Evolutionary conservation across 2,329 filamentous ascomycete species (phyloP), one percentile per base, ranked within the genome.

Genomic region (Ilyonectria destructans): DNA sequence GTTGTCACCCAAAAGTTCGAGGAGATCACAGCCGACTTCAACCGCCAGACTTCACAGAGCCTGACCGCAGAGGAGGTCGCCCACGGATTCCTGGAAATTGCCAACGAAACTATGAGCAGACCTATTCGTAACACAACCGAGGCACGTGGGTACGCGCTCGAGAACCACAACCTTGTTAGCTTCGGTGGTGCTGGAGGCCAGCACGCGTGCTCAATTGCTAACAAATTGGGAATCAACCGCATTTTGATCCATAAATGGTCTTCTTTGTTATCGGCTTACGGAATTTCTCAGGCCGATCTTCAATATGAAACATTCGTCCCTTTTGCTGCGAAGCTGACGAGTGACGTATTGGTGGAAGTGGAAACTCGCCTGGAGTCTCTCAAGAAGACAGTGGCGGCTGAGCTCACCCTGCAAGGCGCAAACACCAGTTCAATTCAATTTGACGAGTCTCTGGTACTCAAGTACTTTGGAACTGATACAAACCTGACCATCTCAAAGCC

Each of bases 101-200:
- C 92, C 2, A 94, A 94, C 71, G 91, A 93, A 79, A 90, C 91
- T 0, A 94, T 94, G 92, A 91, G 90, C 4, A 85, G 92, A 33
- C 93, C 93, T 0, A 95, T 95, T 68, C 87, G 93, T 52, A 93
- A 91, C 45, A 81, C 93, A 55, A 94, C 71, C 1, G 92, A 94
- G 79, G 92, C 91, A 4, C 70, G 78, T 19, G 78, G 77, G 9
- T 80, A 76, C 49, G 78, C 76, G 9, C 76, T 78, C 0, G 75
- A 74, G 33, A 75, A 75, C 9, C 79, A 81, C 45, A 72, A 79
- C 26, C 75, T 81, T 6, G 79, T 78, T n/a, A 74, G 73, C 23
- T 82, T 95, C 77, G 92, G 92, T 26, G 92, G 93, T 69, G 93
- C 93, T 6, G 92, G 93, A 64, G 92, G 92, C 1, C 92, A 94